Percentiles rank a stretch among this genome's conserved stretches.
Evolutionary conservation across 148 eudicot species (phyloP).

Genomic region (Fagopyrum esculentum): DNA sequence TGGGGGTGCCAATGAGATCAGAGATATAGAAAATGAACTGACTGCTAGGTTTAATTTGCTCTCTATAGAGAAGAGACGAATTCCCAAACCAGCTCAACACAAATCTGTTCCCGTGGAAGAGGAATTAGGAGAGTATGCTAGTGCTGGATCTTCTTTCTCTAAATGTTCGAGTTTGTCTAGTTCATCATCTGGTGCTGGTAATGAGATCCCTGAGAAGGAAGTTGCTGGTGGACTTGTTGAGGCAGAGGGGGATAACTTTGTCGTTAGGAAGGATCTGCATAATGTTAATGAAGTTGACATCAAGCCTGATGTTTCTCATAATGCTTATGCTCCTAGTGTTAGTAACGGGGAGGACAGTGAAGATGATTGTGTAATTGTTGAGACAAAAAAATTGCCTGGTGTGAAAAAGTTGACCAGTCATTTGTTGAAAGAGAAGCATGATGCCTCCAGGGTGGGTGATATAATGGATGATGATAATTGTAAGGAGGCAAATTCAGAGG

Average conservation of each 20-base stretch:
- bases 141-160: constrained; percentile 47
- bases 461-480: constrained; percentile 24
- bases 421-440: constrained; percentile 21
- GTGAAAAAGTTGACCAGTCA: constrained; percentile 19
- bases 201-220: constrained; percentile 18
- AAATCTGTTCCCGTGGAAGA: constrained; percentile 26
- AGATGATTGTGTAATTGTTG: constrained; percentile 50
- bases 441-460: constrained; percentile 31
- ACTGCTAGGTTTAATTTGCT: constrained; percentile 67
- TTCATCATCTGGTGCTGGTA: constrained; percentile 28
- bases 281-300: constrained; percentile 15
- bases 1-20: constrained; percentile 52
- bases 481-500: constrained; percentile 24
- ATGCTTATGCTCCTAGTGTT: constrained; percentile 14
- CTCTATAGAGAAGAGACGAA: constrained; percentile 65
- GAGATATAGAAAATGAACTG: constrained; percentile 70
- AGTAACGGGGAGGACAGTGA: constrained; percentile 24
- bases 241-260: constrained; percentile 18
- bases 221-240: constrained; percentile 15
- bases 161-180: constrained; percentile 28
- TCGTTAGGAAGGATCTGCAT: constrained; percentile 12
- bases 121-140: constrained; percentile 20
- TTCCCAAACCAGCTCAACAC: constrained; percentile 27
- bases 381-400: constrained; percentile 23
- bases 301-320: constrained; percentile 20